Evolutionary conservation across 1,284 basidiomycete genomes (phyloP).

Genomic region (Ceratobasidium sp.): DNA sequence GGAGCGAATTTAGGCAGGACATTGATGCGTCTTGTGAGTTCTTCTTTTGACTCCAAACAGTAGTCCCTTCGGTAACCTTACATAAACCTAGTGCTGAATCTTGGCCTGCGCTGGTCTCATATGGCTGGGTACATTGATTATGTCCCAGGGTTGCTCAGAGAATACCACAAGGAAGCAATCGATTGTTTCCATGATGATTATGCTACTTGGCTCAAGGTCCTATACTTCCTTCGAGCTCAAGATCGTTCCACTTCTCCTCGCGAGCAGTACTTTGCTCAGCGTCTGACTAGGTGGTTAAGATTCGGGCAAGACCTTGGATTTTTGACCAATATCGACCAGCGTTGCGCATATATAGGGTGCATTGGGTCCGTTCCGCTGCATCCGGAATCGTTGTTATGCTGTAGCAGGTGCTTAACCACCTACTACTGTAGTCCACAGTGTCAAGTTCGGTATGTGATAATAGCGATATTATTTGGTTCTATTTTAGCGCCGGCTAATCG

Average conservation of each 20-base stretch:
- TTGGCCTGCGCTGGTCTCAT: conserved; percentile 5
- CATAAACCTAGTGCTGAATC: too few species aligned
- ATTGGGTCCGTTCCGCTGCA: not conserved
- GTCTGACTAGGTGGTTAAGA: not conserved
- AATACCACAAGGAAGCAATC: not conserved
- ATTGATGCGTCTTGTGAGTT: not conserved
- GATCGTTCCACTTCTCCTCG: not conserved
- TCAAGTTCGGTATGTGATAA: not conserved
- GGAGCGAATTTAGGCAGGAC: not conserved
- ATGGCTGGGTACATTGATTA: not conserved
- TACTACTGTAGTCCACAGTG: not conserved
- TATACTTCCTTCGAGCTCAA: not conserved
- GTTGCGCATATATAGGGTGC: not conserved
- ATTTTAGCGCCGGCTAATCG: too few species aligned
- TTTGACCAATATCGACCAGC: not conserved
- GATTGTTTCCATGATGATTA: not conserved
- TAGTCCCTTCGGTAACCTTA: too few species aligned
- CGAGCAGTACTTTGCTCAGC: not conserved
- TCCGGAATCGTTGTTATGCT: not conserved
- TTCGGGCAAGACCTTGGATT: not conserved
- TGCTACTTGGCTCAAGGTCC: not conserved
- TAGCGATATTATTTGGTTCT: too few species aligned
- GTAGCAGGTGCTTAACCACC: not conserved
- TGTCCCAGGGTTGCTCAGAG: not conserved
- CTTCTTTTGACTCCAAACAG: too few species aligned